phyloP scores from a whole-genome alignment of 768 basidiomycete species.

The Roridomyces roridus region DNA sequence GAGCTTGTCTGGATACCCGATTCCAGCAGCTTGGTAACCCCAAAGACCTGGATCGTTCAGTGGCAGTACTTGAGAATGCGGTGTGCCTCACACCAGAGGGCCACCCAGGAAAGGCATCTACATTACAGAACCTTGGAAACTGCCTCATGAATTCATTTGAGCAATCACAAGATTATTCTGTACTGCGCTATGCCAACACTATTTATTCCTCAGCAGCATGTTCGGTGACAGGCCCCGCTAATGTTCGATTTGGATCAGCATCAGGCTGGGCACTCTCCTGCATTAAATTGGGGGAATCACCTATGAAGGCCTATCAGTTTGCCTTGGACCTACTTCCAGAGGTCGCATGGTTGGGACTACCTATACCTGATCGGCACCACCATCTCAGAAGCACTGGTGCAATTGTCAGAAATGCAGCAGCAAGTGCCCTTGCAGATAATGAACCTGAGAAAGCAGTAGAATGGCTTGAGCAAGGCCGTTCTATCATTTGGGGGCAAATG shows the following conservation, averaged over 20 bases:
- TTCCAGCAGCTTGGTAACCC: too few relatives aligned
- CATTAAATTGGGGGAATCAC: too few relatives aligned
- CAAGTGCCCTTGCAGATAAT: background rate
- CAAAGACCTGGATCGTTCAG: too few relatives aligned
- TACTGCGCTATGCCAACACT: constrained; percentile 6
- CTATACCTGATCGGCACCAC: constrained; percentile 16
- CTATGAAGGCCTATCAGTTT: too few relatives aligned
- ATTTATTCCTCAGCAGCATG: too few relatives aligned
- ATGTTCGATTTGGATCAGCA: too few relatives aligned
- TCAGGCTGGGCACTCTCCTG: too few relatives aligned
- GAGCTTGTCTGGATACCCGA: too few relatives aligned
- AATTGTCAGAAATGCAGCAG: background rate
- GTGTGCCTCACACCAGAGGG: too few relatives aligned
- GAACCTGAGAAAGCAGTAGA: constrained; percentile 23
- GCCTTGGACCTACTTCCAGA: too few relatives aligned
- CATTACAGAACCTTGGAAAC: constrained; percentile 14
- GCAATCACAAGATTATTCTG: constrained; percentile 4
- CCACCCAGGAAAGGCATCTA: constrained; percentile 15
- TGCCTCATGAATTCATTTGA: constrained; percentile 5
- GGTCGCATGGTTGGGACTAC: constrained; percentile 2
- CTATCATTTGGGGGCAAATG: constrained; percentile 28
- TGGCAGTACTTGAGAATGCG: background rate
- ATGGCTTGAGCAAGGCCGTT: constrained; percentile 32
- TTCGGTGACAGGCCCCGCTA: too few relatives aligned
- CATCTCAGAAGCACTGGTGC: too few relatives aligned